These are phyloP conservation scores for Astrothelium subdiscretum DNA, from an alignment of 495 filamentous ascomycete species.

Conservation along the genomic window DNA sequence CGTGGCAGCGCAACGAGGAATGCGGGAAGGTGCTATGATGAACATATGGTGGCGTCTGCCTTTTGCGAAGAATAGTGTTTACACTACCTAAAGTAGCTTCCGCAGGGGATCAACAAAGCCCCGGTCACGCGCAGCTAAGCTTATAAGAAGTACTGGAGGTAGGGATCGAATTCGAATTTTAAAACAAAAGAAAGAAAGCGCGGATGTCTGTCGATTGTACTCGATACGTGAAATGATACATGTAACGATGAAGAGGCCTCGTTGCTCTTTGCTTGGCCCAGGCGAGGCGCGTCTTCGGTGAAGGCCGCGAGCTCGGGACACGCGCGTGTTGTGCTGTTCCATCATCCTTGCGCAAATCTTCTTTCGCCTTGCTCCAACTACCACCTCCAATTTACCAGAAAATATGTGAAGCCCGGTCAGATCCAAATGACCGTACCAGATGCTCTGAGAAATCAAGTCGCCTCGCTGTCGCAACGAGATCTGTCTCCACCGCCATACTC, in stretches of 20 bases:
- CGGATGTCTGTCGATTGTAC: no score
- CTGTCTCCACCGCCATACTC: neutral
- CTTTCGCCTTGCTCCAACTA: neutral
- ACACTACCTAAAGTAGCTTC: neutral
- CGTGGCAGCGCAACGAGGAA: no score
- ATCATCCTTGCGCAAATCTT: neutral
- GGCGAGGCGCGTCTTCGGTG: neutral
- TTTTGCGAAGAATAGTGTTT: neutral
- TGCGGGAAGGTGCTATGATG: neutral
- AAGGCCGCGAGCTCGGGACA: neutral
- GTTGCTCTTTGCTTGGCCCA: no score
- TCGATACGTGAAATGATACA: no score
- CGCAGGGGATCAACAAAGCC: neutral
- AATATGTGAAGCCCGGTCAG: neutral
- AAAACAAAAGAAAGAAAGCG: no score
- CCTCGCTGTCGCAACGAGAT: neutral
- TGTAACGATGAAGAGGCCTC: no score
- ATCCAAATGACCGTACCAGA: neutral
- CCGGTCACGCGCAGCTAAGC: neutral
- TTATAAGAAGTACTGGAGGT: no score
- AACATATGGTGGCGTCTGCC: neutral
- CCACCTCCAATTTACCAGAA: neutral
- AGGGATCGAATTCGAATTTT: no score
- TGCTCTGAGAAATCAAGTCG: neutral
- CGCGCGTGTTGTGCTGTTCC: neutral